These are phyloP conservation scores for Trichosporon inkin DNA, from an alignment of 1,284 basidiomycete genomes.

Conservation along the genomic window DNA sequence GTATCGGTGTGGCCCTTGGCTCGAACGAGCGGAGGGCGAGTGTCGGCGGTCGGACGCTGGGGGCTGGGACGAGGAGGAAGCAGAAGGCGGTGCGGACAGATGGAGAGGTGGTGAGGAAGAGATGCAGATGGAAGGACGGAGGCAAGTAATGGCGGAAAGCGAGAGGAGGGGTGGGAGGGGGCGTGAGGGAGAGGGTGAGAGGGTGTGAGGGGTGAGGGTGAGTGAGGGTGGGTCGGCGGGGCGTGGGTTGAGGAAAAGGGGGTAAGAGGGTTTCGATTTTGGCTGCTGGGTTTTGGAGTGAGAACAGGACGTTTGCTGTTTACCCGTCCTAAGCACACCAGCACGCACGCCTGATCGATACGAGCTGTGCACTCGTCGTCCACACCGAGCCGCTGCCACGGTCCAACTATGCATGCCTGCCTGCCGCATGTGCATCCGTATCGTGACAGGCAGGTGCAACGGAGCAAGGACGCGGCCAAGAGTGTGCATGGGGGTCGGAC, in stretches of 20 bases:
- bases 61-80: not conserved
- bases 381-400: too few species aligned
- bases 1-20: not conserved
- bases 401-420: too few species aligned
- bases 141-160: not conserved
- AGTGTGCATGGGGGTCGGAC: conserved; percentile 9
- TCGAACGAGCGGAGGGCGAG: not conserved
- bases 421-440: too few species aligned
- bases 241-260: not conserved
- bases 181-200: not conserved
- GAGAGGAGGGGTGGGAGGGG: not conserved
- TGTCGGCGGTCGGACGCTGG: not conserved
- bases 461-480: not conserved
- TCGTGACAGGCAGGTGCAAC: too few species aligned
- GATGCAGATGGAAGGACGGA: not conserved
- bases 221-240: not conserved
- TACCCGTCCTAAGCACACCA: not conserved
- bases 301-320: not conserved
- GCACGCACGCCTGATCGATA: too few species aligned
- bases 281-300: conserved; percentile 3
- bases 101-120: not conserved
- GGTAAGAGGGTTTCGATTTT: conserved; percentile 1
- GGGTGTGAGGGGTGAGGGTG: not conserved
- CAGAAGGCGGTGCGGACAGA: not conserved
- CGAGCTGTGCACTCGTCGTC: too few species aligned